Evolutionary conservation across 2,329 filamentous ascomycete species (phyloP).

Genomic region (Alternaria conjuncta): DNA sequence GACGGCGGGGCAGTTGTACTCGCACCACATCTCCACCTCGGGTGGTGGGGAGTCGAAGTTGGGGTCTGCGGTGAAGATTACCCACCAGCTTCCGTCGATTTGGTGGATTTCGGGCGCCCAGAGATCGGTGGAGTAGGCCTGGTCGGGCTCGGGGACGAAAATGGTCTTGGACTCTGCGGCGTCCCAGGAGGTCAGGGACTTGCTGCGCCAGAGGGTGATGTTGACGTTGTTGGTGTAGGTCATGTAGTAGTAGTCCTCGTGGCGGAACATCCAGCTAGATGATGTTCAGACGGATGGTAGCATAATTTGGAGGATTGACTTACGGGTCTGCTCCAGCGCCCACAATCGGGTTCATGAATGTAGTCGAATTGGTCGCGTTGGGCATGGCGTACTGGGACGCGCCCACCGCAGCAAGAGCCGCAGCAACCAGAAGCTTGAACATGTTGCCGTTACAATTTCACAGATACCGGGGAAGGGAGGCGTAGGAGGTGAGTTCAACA

Average conservation of each 20-base stretch:
- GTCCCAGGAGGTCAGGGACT: conserved; percentile 53
- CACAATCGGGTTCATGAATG: conserved; percentile 56
- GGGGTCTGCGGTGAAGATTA: conserved; percentile 61
- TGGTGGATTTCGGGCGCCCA: conserved; percentile 61
- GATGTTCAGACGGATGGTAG: background rate
- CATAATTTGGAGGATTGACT: conserved; percentile 12
- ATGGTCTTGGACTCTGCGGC: conserved; percentile 53
- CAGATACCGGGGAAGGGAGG: background rate
- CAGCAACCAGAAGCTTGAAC: conserved; percentile 24
- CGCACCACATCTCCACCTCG: conserved; percentile 56
- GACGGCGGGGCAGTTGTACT: conserved; percentile 58
- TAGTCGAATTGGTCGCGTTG: conserved; percentile 30
- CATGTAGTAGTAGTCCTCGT: conserved; percentile 54
- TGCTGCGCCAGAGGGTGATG: conserved; percentile 53
- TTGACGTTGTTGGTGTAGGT: conserved; percentile 54
- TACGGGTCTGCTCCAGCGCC: conserved; percentile 53
- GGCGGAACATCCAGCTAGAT: conserved; percentile 51
- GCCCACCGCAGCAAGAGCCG: conserved; percentile 25
- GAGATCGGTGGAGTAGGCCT: conserved; percentile 56
- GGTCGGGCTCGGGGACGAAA: conserved; percentile 51
- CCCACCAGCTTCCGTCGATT: conserved; percentile 57
- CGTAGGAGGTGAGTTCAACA: background rate
- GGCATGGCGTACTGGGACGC: conserved; percentile 25
- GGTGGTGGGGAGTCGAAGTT: conserved; percentile 55
- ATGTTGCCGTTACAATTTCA: conserved; percentile 11